Evolutionary conservation across 2,329 filamentous ascomycete genomes (phyloP).

Genomic region (Colletotrichum eleusines): DNA sequence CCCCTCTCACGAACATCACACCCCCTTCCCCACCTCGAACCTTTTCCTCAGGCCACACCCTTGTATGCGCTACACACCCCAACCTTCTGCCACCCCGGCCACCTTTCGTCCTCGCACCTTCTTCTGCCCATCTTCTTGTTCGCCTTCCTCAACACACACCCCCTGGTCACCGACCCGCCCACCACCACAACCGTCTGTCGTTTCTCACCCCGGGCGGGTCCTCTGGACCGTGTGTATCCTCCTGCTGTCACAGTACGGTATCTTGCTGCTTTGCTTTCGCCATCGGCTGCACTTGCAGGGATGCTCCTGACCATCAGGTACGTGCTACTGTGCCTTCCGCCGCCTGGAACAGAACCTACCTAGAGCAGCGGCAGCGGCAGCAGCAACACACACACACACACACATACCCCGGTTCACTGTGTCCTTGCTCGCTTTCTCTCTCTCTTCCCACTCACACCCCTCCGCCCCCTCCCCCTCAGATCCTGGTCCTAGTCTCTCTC

Average conservation of each 20-base stretch:
- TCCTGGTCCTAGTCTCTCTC: constrained; percentile 19
- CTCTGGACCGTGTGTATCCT: neutral
- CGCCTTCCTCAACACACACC: constrained; percentile 1
- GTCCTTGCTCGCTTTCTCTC: too few species aligned
- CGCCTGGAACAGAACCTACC: constrained; percentile 29
- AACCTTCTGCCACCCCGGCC: constrained; percentile 21
- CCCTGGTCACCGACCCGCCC: neutral
- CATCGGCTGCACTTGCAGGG: constrained; percentile 31
- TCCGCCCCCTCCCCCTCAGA: too few species aligned
- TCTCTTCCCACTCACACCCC: too few species aligned
- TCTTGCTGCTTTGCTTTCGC: neutral
- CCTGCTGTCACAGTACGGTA: neutral
- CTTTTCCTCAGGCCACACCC: constrained; percentile 1
- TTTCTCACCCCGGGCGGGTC: neutral
- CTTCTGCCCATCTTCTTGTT: constrained; percentile 4
- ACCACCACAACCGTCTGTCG: neutral
- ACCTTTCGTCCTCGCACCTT: constrained; percentile 13
- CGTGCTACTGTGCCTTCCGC: constrained; percentile 39
- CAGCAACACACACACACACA: neutral
- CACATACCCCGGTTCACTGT: neutral
- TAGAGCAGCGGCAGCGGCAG: neutral
- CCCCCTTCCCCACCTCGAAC: neutral
- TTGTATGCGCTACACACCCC: neutral
- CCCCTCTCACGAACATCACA: neutral
- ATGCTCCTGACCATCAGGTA: constrained; percentile 41